Base-by-base conservation (phyloP, 2,329 filamentous ascomycete genomes). In the Paramyrothecium sp. region DNA sequence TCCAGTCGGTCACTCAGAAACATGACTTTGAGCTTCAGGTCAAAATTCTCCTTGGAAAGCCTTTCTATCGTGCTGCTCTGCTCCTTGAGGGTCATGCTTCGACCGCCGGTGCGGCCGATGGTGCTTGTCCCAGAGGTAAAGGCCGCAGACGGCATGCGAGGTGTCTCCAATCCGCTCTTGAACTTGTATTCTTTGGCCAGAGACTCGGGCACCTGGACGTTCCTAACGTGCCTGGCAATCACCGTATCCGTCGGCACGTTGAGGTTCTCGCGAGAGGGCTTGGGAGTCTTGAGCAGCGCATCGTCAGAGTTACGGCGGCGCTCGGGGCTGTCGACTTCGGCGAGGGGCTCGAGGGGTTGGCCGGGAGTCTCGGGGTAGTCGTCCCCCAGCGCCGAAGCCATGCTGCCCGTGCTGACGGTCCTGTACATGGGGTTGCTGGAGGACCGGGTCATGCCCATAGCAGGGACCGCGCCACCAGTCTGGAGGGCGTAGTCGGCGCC, bases 1-100 rank as follows among this genome's bases (percentile, higher is more conserved):
- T 96, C 92, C 20, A 99, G 78, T 2, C 94, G 90, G 72, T 98
- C 91, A 67, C 94, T 96, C 52, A 99, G 83, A 69, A 97, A 99
- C 81, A 97, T 96, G 62, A 98, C 95, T 71, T 97, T 96, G 74
- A 98, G 87, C 75, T 98, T 97, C 56, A 98, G 78, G 71, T 97
- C 94, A 70, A 98, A 99, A 63, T 99, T 99, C 73, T 99, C 95
- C 75, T 99, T 99, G 59, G 92, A 96, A 2, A 98, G 82, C 58
- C 93, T 88, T 73, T 99, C 95, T 62, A 99, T 97, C 16, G 94
- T 98, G 74, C 90, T 96, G 70, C 94, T 97, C 74, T 99, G 95
- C 74, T 99, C 95, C 72, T 97, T 98, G 46, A 99, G 78, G 0
- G 95, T 98, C 74, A 99, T 78, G 64, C 86, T 91, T 67, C 84